Evolutionary conservation across 2,329 filamentous ascomycete species (phyloP).

Genomic region (Dichotomopilus funicola): DNA sequence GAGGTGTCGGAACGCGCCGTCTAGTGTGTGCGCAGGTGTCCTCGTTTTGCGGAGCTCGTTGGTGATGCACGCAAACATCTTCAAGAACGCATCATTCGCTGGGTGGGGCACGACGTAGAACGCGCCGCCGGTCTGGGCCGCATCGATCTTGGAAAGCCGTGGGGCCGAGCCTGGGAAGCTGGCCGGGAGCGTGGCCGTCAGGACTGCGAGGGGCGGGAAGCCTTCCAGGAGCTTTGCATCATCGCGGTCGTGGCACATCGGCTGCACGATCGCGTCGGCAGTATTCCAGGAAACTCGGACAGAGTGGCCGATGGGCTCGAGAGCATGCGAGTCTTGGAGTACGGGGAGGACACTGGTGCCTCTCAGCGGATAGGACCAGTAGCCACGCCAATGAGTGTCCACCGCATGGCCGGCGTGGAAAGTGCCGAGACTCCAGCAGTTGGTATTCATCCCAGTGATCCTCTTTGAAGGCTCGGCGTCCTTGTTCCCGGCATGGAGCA

Average conservation of each 20-base stretch:
- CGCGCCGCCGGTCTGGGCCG: background rate
- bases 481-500: conserved; percentile 5
- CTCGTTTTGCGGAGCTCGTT: conserved; percentile 5
- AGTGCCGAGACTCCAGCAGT: too few relatives aligned
- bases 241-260: conserved; percentile 2
- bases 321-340: background rate
- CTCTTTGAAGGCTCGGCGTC: background rate
- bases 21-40: background rate
- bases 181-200: background rate
- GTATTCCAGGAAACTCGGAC: conserved; percentile 4
- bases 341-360: background rate
- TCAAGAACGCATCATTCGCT: conserved; percentile 16
- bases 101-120: conserved; percentile 9
- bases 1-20: conserved; percentile 3
- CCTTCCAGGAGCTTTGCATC: background rate
- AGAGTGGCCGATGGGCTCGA: background rate
- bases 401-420: background rate
- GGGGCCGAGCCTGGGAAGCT: conserved; percentile 2
- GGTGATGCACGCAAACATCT: conserved; percentile 10
- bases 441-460: background rate
- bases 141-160: conserved; percentile 12
- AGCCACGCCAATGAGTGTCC: conserved; percentile 11
- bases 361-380: conserved; percentile 4
- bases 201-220: conserved; percentile 3
- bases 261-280: background rate